Conservation (phyloP, 2,329 filamentous ascomycete genomes). For the Fusarium marasasianum region DNA sequence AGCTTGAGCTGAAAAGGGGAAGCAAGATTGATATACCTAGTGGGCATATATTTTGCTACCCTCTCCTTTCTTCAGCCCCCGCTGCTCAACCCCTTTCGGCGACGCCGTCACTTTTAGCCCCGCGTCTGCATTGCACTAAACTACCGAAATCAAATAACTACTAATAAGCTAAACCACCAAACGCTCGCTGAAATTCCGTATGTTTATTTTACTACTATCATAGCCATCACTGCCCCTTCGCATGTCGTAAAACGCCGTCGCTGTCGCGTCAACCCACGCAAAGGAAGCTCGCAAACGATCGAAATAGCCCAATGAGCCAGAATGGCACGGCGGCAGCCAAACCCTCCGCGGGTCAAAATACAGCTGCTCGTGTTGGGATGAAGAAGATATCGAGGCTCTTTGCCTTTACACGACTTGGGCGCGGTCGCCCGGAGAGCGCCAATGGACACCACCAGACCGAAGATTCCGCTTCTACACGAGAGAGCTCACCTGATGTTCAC, state of each 20-base stretch:
- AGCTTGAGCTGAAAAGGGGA: constrained; percentile 19
- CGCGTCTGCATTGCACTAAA: constrained; percentile 24
- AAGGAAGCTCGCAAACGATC: constrained; percentile 9
- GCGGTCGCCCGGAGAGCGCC: constrained; percentile 38
- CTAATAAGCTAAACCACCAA: constrained; percentile 12
- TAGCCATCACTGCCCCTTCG: constrained; percentile 1
- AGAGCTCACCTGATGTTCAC: constrained; percentile 46
- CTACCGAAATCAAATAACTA: constrained; percentile 9
- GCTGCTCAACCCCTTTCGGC: constrained; percentile 29
- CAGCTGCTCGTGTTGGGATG: constrained; percentile 40
- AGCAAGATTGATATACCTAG: constrained; percentile 8
- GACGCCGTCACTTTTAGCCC: constrained; percentile 25
- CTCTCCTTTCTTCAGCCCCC: not conserved
- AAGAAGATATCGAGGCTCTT: constrained; percentile 52
- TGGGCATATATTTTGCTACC: not conserved
- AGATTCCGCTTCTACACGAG: constrained; percentile 35
- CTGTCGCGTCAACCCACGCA: constrained; percentile 31
- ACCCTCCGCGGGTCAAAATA: constrained; percentile 28
- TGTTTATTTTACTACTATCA: not conserved
- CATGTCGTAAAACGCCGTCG: constrained; percentile 31
- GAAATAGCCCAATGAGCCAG: constrained; percentile 38
- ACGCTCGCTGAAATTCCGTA: constrained; percentile 2
- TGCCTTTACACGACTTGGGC: constrained; percentile 45
- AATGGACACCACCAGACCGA: constrained; percentile 31
- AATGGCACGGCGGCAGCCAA: constrained; percentile 41